Conservation (phyloP, 2,329 filamentous ascomycete genomes). For the Coniella lustricola region DNA sequence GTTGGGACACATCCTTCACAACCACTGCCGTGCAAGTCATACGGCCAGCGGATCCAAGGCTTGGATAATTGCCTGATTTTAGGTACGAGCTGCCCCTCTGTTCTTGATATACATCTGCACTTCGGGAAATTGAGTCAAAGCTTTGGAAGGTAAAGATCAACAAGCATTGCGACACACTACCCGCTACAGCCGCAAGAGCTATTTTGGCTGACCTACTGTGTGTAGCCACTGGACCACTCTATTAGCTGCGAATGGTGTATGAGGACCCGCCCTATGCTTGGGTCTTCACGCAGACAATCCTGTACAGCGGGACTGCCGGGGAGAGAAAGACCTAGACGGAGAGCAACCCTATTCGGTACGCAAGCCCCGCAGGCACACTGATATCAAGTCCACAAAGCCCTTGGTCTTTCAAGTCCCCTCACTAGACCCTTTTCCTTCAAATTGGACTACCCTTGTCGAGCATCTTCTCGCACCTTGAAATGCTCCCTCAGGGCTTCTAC, state of each 20-base stretch:
- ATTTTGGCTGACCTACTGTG: neutral
- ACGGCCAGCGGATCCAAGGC: too few relatives aligned
- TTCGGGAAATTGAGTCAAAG: neutral
- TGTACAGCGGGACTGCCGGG: neutral
- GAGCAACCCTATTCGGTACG: slow-evolving; percentile 8
- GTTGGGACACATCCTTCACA: too few relatives aligned
- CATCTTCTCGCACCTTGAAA: neutral
- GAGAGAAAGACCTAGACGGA: slow-evolving; percentile 1
- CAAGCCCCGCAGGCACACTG: slow-evolving; percentile 10
- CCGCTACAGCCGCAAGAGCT: neutral
- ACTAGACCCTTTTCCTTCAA: slow-evolving; percentile 5
- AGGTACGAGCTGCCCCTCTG: neutral
- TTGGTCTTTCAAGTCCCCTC: slow-evolving; percentile 8
- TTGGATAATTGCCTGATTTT: neutral
- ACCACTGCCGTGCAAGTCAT: too few relatives aligned
- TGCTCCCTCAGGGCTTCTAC: neutral
- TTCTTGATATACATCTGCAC: neutral
- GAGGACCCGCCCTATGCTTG: neutral
- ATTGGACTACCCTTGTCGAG: neutral
- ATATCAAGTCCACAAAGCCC: slow-evolving; percentile 1
- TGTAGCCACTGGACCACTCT: neutral
- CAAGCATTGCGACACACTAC: neutral
- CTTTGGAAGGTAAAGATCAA: neutral
- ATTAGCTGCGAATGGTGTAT: neutral
- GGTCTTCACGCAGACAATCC: neutral